phyloP scores from a whole-genome alignment of 176 grass and related monocot genomes.

The Cenchrus fungigraminus region DNA sequence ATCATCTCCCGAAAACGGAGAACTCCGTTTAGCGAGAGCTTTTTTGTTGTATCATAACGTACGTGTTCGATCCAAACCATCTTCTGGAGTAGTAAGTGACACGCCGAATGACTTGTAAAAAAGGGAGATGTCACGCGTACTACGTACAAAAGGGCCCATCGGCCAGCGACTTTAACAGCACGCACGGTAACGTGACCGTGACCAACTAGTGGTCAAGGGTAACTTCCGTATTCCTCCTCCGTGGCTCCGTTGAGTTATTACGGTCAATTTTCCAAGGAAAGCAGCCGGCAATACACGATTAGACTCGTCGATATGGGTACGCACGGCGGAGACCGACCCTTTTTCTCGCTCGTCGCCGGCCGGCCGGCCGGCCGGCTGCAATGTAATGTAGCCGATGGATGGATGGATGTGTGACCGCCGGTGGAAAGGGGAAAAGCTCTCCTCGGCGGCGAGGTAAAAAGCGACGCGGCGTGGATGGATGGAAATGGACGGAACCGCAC shows the following conservation, averaged over 20 bases:
- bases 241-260: neutral
- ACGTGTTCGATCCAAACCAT: neutral
- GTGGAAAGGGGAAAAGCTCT: constrained; percentile 36
- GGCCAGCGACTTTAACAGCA: neutral
- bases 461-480: constrained; percentile 11
- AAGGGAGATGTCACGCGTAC: neutral
- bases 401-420: constrained; percentile 19
- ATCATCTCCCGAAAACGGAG: neutral
- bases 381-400: neutral
- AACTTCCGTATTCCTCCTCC: neutral
- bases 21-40: neutral
- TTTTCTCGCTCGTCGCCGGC: neutral
- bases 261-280: constrained; percentile 20
- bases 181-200: neutral
- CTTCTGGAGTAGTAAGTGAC: neutral
- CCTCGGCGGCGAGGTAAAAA: neutral
- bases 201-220: neutral
- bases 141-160: neutral
- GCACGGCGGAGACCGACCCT: neutral
- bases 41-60: neutral
- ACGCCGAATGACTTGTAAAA: constrained; percentile 35
- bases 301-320: neutral
- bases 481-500: neutral
- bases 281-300: constrained; percentile 17
- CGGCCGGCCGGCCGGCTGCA: neutral